A percentile compares a stretch with the other conserved stretches of the same genome.
phyloP scores from a whole-genome alignment of 306 rosid genomes.

The Luffa aegyptiaca region DNA sequence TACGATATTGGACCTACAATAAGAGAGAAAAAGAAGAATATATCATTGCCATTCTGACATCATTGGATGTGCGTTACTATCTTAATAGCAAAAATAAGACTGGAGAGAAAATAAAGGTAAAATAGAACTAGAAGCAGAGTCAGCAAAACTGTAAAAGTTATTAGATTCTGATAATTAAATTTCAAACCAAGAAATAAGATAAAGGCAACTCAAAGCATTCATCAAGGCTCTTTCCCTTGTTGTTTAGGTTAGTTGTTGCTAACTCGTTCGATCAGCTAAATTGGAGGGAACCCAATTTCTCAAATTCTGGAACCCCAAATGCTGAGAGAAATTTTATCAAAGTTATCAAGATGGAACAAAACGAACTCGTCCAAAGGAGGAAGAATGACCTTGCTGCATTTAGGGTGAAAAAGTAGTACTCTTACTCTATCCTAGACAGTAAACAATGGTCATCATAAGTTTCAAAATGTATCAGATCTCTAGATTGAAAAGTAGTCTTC shows the following conservation, averaged over 20 bases:
- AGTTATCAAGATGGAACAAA: neutral
- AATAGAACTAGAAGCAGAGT: neutral
- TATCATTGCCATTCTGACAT: neutral
- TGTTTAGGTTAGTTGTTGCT: neutral
- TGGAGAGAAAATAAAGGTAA: neutral
- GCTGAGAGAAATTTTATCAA: neutral
- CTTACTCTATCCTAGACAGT: neutral
- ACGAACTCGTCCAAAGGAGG: neutral
- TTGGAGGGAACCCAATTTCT: neutral
- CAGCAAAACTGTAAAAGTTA: neutral
- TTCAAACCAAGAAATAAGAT: neutral
- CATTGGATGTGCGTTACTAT: neutral
- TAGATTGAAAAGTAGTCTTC: neutral
- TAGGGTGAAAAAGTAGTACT: neutral
- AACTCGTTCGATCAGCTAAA: neutral
- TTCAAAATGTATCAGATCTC: neutral
- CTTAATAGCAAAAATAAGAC: neutral
- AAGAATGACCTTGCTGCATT: neutral
- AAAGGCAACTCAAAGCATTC: neutral
- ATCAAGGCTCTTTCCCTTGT: neutral
- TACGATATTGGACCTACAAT: conserved; percentile 94
- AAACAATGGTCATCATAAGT: neutral
- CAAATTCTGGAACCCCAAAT: neutral
- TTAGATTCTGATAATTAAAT: neutral
- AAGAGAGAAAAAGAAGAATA: conserved; percentile 7